Conservation (phyloP, 2,329 filamentous ascomycete genomes). For the Drechmeria coniospora region DNA sequence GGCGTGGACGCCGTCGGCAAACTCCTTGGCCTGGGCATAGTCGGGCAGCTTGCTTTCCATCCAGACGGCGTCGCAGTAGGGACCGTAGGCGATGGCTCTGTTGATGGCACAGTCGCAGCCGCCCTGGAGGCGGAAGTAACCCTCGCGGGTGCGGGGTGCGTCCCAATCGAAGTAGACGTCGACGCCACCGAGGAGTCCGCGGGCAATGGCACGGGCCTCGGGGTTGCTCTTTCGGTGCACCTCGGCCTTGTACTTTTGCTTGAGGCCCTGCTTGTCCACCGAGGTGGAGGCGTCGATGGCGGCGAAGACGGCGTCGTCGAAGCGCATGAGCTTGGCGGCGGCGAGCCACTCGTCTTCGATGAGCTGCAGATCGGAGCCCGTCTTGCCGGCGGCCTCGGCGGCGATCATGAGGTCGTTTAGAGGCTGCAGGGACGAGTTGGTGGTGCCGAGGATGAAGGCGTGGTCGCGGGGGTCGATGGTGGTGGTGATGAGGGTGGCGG, state of each 20-base stretch:
- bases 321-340: constrained; percentile 70
- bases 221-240: constrained; percentile 72
- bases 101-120: constrained; percentile 86
- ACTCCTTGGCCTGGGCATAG: constrained; percentile 79
- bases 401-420: constrained; percentile 83
- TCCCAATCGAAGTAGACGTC: constrained; percentile 96
- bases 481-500: constrained; percentile 89
- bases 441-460: constrained; percentile 77
- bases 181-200: constrained; percentile 60
- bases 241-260: constrained; percentile 49
- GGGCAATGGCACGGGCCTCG: constrained; percentile 69
- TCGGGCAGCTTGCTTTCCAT: constrained; percentile 98
- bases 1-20: constrained; percentile 83
- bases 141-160: constrained; percentile 78
- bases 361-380: constrained; percentile 64
- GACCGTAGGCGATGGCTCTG: constrained; percentile 79
- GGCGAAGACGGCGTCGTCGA: constrained; percentile 77
- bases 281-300: constrained; percentile 54
- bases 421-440: constrained; percentile 70
- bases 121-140: constrained; percentile 84
- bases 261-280: constrained; percentile 51
- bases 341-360: constrained; percentile 82
- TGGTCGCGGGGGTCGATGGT: constrained; percentile 95
- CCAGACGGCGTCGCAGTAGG: constrained; percentile 94
- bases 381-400: constrained; percentile 71